These are phyloP conservation scores for Capsicum rhomboideum DNA, from an alignment of 257 asterid genomes.

Conservation along the genomic window DNA sequence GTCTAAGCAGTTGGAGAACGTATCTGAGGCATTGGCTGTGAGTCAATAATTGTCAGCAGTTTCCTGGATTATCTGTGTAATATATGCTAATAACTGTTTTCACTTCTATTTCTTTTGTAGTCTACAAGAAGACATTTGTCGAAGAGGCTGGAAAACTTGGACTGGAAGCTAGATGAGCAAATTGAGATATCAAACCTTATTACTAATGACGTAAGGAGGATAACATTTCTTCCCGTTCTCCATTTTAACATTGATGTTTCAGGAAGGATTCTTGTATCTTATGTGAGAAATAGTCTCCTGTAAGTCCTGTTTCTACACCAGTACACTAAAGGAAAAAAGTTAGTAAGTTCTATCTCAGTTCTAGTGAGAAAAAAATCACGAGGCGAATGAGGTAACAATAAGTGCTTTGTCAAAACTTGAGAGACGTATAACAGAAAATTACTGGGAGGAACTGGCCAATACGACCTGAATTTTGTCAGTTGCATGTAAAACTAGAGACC, in stretches of 20 bases:
- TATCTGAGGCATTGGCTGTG: slow-evolving; percentile 68
- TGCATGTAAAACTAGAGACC: background rate
- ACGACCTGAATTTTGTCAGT: background rate
- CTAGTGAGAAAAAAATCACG: background rate
- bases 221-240: background rate
- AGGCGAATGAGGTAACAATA: background rate
- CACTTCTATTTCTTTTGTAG: slow-evolving; percentile 28
- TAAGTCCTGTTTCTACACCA: background rate
- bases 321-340: background rate
- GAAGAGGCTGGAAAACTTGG: slow-evolving; percentile 64
- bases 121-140: slow-evolving; percentile 65
- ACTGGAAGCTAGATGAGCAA: slow-evolving; percentile 76
- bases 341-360: background rate
- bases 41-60: slow-evolving; percentile 18
- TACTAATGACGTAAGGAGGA: slow-evolving; percentile 49
- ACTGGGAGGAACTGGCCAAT: background rate
- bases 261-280: background rate
- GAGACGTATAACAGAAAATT: background rate
- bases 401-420: background rate
- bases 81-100: background rate
- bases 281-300: background rate
- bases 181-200: slow-evolving; percentile 49
- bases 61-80: background rate
- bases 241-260: background rate
- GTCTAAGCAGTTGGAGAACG: slow-evolving; percentile 67